Evolutionary conservation across 176 grass and related monocot species (phyloP).

Genomic region (Areca catechu): DNA sequence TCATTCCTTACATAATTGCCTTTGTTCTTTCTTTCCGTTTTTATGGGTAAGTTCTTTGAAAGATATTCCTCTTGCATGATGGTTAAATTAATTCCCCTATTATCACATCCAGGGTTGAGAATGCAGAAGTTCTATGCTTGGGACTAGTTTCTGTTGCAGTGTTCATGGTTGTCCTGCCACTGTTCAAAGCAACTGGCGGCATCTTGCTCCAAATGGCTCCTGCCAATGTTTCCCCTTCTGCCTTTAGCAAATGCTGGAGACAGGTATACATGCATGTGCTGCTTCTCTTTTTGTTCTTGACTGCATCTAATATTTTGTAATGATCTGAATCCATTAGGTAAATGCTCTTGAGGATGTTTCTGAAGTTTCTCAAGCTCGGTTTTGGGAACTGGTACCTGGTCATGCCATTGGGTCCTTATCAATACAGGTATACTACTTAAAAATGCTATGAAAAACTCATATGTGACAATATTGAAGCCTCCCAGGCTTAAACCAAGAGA

Average conservation of each 20-base stretch:
- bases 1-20: background rate
- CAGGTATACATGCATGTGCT: slow-evolving; percentile 38
- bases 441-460: background rate
- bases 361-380: slow-evolving; percentile 53
- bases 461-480: background rate
- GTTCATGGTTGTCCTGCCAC: slow-evolving; percentile 87
- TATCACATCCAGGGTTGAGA: slow-evolving; percentile 51
- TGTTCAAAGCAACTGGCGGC: slow-evolving; percentile 79
- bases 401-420: slow-evolving; percentile 64
- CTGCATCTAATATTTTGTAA: background rate
- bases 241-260: slow-evolving; percentile 71
- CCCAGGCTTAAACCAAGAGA: no score
- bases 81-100: no score
- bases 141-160: slow-evolving; percentile 89
- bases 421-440: slow-evolving; percentile 33
- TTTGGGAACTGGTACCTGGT: slow-evolving; percentile 91
- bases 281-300: background rate
- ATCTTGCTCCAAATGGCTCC: slow-evolving; percentile 88
- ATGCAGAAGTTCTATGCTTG: slow-evolving; percentile 82
- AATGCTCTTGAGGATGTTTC: slow-evolving; percentile 59
- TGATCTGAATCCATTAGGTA: slow-evolving; percentile 38
- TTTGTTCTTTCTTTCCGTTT: slow-evolving; percentile 3
- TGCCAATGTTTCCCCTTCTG: slow-evolving; percentile 68
- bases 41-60: no score
- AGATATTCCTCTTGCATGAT: no score